A percentile compares a stretch with the other conserved stretches of the same genome.
Conservation (phyloP, 306 rosid genomes). For the Dalbergia oliveri region DNA sequence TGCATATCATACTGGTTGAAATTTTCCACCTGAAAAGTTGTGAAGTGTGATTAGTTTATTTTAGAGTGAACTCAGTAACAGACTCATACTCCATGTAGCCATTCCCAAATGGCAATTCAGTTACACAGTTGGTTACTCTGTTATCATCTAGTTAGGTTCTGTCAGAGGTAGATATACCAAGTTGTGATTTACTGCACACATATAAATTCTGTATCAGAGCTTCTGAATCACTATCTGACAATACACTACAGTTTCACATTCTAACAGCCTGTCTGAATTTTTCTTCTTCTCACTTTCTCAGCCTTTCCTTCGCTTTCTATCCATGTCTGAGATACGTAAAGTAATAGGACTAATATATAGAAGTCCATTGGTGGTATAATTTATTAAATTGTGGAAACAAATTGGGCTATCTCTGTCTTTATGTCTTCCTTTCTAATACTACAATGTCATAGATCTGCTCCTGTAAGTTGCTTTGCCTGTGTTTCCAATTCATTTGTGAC, state of each 20-base stretch:
- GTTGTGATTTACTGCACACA: neutral
- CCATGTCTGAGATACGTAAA: neutral
- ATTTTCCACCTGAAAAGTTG: neutral
- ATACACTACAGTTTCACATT: too few species aligned
- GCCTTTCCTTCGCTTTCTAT: neutral
- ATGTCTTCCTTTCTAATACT: neutral
- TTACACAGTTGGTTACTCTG: neutral
- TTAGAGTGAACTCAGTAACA: neutral
- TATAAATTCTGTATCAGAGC: neutral
- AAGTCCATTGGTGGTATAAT: neutral
- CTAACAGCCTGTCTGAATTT: neutral
- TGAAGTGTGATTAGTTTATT: conserved; percentile 1
- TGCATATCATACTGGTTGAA: neutral
- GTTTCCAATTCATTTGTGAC: conserved; percentile 17
- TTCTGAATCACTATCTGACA: neutral
- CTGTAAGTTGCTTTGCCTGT: conserved; percentile 38
- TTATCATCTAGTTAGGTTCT: neutral
- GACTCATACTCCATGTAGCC: neutral
- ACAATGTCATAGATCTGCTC: conserved; percentile 15
- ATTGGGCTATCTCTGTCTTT: neutral
- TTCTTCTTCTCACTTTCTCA: neutral
- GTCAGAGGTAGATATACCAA: neutral
- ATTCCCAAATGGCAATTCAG: neutral
- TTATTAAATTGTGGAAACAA: conserved; percentile 17
- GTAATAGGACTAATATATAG: neutral